phyloP scores from a whole-genome alignment of 2,329 filamentous ascomycete species.

The Claviceps fusiformis region DNA sequence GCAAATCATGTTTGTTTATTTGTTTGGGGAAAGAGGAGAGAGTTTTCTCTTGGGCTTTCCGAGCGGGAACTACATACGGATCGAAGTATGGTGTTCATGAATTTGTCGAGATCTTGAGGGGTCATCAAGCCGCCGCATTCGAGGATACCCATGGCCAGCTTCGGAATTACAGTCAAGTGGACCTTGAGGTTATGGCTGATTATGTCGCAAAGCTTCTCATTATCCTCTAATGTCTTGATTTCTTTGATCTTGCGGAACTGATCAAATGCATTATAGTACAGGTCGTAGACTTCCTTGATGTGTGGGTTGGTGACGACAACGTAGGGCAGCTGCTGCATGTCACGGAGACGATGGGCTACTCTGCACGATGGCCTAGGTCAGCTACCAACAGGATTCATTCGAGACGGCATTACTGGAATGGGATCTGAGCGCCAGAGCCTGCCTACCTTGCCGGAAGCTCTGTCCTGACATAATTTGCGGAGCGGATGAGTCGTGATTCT shows the following conservation, averaged over 20 bases:
- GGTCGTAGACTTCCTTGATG: slow-evolving; percentile 86
- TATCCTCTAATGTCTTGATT: slow-evolving; percentile 75
- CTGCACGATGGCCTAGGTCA: slow-evolving; percentile 27
- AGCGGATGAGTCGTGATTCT: slow-evolving; percentile 77
- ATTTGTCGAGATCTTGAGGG: slow-evolving; percentile 69
- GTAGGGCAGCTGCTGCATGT: slow-evolving; percentile 94
- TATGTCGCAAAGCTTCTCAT: slow-evolving; percentile 71
- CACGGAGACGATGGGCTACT: slow-evolving; percentile 83
- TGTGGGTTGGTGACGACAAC: slow-evolving; percentile 92
- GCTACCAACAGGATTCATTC: neutral
- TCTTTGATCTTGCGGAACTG: slow-evolving; percentile 72
- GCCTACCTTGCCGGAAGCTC: slow-evolving; percentile 44
- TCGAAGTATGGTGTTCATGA: slow-evolving; percentile 88
- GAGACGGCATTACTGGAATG: no score
- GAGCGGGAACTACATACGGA: slow-evolving; percentile 48
- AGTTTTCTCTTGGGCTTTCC: neutral
- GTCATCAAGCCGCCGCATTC: slow-evolving; percentile 78
- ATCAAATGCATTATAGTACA: slow-evolving; percentile 96
- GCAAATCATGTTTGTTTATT: neutral
- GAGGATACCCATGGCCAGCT: slow-evolving; percentile 84
- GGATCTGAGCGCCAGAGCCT: neutral
- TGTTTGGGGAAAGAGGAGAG: no score
- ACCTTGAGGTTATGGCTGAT: slow-evolving; percentile 70
- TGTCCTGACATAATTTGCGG: slow-evolving; percentile 92
- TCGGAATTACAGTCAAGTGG: slow-evolving; percentile 86